phyloP scores from a whole-genome alignment of 2,329 filamentous ascomycete species.

The Xylaria digitata region DNA sequence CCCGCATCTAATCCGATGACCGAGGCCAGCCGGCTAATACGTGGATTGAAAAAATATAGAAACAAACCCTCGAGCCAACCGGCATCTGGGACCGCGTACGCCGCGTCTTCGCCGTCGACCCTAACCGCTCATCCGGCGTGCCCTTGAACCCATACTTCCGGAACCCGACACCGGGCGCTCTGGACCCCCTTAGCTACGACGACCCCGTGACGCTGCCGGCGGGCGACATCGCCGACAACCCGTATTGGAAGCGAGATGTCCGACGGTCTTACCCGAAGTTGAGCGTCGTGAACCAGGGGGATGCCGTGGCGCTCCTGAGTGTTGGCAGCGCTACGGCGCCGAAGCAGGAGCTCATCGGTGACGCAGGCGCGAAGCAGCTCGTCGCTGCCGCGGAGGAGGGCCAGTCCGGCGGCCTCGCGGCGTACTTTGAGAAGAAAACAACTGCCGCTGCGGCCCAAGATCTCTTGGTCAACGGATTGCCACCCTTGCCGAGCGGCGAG shows the following conservation, averaged over 20 bases:
- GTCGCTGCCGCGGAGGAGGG: slow-evolving; percentile 81
- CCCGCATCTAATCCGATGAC: not conserved
- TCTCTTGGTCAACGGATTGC: slow-evolving; percentile 81
- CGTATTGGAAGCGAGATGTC: slow-evolving; percentile 94
- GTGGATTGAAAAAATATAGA: slow-evolving; percentile 64
- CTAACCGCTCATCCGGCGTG: slow-evolving; percentile 88
- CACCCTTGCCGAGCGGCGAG: slow-evolving; percentile 84
- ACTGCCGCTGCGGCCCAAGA: slow-evolving; percentile 60
- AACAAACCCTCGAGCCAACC: slow-evolving; percentile 92
- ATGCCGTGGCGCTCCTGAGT: slow-evolving; percentile 85
- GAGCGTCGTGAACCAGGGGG: slow-evolving; percentile 83
- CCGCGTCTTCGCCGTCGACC: slow-evolving; percentile 81
- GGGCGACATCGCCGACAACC: slow-evolving; percentile 88
- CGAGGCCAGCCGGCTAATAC: slow-evolving; percentile 34
- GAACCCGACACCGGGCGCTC: slow-evolving; percentile 80
- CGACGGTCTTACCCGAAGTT: slow-evolving; percentile 84
- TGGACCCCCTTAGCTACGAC: slow-evolving; percentile 77
- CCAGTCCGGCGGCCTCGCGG: slow-evolving; percentile 72
- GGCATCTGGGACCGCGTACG: slow-evolving; percentile 91
- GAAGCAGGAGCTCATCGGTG: slow-evolving; percentile 84
- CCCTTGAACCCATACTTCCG: slow-evolving; percentile 94
- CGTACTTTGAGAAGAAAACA: slow-evolving; percentile 75
- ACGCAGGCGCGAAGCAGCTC: slow-evolving; percentile 74
- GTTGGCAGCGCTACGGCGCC: slow-evolving; percentile 85
- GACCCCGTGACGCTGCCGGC: slow-evolving; percentile 88